These are phyloP conservation scores for Cryphonectria naterciae DNA, from an alignment of 2,329 filamentous ascomycete species.

Conservation along the genomic window DNA sequence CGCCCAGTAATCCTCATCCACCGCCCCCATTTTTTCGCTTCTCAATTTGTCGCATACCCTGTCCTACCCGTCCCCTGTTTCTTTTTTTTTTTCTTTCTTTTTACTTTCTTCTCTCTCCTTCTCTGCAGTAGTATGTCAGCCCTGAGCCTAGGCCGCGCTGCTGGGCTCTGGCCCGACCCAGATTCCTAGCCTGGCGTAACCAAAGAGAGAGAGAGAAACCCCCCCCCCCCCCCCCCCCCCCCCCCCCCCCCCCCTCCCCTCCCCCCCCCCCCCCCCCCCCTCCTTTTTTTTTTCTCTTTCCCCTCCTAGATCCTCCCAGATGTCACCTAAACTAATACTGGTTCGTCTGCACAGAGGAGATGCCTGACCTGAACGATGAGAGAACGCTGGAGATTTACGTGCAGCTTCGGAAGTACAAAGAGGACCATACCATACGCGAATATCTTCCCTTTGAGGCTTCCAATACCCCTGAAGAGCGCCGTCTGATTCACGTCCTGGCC, in stretches of 20 bases:
- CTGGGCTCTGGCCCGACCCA: conserved; percentile 12
- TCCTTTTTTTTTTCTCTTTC: too few relatives aligned
- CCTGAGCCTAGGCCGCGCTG: conserved; percentile 14
- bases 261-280: too few relatives aligned
- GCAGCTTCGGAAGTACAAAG: conserved; percentile 58
- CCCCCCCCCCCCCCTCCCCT: neutral
- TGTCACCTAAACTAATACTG: conserved; percentile 29
- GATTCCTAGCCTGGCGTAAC: neutral
- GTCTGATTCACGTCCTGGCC: conserved; percentile 89
- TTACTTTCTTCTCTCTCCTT: neutral
- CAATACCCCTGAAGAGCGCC: conserved; percentile 80
- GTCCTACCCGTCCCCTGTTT: conserved; percentile 15
- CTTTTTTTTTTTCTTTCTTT: neutral
- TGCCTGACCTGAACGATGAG: conserved; percentile 81
- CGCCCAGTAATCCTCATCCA: conserved; percentile 24
- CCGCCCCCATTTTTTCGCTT: conserved; percentile 28
- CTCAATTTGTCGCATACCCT: conserved; percentile 16
- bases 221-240: too few relatives aligned
- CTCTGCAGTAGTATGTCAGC: conserved; percentile 23
- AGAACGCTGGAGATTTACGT: conserved; percentile 87
- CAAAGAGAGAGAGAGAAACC: neutral
- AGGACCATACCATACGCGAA: conserved; percentile 57
- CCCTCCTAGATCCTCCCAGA: conserved; percentile 1
- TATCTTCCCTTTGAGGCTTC: conserved; percentile 82
- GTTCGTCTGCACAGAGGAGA: conserved; percentile 30